phyloP scores from a whole-genome alignment of 140 eudicot species.

The Erigeron philadelphicus region DNA sequence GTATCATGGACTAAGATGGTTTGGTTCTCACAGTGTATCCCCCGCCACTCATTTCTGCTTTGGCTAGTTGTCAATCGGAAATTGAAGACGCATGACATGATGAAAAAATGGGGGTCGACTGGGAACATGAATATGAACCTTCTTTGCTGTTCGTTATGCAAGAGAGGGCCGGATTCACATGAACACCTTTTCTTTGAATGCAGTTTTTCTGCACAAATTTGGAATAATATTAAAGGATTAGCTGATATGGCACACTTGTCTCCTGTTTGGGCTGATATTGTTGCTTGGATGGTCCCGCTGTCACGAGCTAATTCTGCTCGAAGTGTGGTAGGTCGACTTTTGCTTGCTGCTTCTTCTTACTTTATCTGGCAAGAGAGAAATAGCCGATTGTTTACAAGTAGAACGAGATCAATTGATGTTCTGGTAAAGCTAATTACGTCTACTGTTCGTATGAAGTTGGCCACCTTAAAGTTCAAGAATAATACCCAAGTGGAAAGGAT shows the following conservation, averaged over 20 bases:
- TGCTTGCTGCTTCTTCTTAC: neutral
- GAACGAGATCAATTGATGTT: too few relatives aligned
- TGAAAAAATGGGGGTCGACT: neutral
- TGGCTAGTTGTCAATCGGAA: too few relatives aligned
- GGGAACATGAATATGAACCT: too few relatives aligned
- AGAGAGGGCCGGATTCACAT: neutral
- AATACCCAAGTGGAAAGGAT: too few relatives aligned
- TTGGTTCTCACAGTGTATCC: too few relatives aligned
- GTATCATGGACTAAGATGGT: neutral
- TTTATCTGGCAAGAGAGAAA: neutral
- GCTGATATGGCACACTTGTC: neutral
- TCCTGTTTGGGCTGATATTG: neutral
- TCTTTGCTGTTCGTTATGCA: neutral
- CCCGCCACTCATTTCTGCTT: too few relatives aligned
- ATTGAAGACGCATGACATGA: neutral
- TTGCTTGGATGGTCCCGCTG: neutral
- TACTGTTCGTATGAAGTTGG: too few relatives aligned
- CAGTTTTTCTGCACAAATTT: neutral
- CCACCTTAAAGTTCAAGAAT: too few relatives aligned
- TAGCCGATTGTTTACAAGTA: neutral
- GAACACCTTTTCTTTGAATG: neutral
- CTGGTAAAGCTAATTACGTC: too few relatives aligned
- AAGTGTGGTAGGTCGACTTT: neutral
- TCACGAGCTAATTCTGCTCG: neutral
- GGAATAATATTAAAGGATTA: neutral